A percentile compares a stretch with the other conserved stretches of the same genome.
These are phyloP conservation scores for Sporobolomyces phaffii DNA, from an alignment of 768 basidiomycete species.

Conservation along the genomic window DNA sequence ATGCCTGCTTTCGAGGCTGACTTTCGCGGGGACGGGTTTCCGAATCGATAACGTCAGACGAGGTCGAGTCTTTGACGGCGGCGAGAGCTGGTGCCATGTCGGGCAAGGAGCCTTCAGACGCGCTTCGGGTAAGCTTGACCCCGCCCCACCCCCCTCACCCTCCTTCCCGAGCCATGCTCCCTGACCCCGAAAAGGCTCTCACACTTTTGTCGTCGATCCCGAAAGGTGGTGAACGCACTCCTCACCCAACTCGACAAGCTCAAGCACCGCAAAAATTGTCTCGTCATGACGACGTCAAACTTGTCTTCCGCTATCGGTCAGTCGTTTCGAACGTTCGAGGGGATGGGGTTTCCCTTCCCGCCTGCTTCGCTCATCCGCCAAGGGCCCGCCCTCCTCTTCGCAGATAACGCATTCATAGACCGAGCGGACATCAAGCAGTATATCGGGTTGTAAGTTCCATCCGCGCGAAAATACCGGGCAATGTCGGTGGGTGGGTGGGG, in stretches of 20 bases:
- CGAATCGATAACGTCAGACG: constrained; percentile 61
- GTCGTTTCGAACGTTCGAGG: no score
- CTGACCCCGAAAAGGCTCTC: no score
- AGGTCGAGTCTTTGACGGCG: constrained; percentile 91
- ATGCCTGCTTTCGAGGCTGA: no score
- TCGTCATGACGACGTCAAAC: constrained; percentile 95
- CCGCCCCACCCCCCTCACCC: no score
- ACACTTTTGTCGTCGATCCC: not conserved
- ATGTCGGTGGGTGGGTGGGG: no score
- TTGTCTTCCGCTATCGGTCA: constrained; percentile 86
- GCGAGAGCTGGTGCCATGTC: constrained; percentile 90
- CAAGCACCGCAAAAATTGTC: constrained; percentile 82
- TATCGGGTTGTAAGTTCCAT: constrained; percentile 31
- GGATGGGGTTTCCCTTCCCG: no score
- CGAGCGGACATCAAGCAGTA: constrained; percentile 96
- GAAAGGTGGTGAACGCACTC: constrained; percentile 91
- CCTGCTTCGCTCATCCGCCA: no score
- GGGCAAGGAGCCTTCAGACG: constrained; percentile 92
- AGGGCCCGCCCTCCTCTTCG: not conserved
- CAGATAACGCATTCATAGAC: constrained; percentile 92
- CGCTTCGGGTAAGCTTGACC: constrained; percentile 74
- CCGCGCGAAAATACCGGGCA: no score
- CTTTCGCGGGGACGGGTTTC: not conserved
- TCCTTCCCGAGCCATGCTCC: not conserved
- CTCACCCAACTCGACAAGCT: constrained; percentile 95